Evolutionary conservation across 2,329 filamentous ascomycete genomes (phyloP).

Genomic region (Dothidotthia symphoricarpi): DNA sequence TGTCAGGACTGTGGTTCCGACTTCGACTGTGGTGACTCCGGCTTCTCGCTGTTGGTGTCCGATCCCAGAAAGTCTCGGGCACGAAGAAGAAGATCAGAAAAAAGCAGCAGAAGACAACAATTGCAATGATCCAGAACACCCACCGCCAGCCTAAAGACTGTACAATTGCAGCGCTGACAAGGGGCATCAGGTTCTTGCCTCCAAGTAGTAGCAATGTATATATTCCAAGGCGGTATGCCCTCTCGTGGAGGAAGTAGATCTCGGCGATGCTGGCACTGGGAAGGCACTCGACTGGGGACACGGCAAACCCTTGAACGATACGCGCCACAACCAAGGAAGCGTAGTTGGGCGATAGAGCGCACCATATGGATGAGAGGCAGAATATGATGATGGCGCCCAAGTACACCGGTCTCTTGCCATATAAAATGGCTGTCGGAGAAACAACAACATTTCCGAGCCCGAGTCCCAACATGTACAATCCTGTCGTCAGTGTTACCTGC

Average conservation of each 20-base stretch:
- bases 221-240: constrained; percentile 88
- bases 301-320: constrained; percentile 82
- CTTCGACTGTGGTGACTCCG: constrained; percentile 38
- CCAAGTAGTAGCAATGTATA: constrained; percentile 87
- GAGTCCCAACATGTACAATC: constrained; percentile 90
- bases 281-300: constrained; percentile 88
- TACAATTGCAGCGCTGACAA: constrained; percentile 84
- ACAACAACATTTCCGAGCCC: constrained; percentile 80
- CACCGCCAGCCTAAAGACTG: constrained; percentile 78
- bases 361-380: constrained; percentile 75
- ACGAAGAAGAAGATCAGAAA: constrained; percentile 82
- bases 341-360: constrained; percentile 78
- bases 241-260: constrained; percentile 93
- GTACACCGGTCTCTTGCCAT: constrained; percentile 87
- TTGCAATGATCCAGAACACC: constrained; percentile 86
- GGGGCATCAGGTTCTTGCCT: constrained; percentile 85
- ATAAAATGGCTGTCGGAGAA: constrained; percentile 88
- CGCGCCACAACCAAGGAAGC: constrained; percentile 75
- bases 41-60: constrained; percentile 60
- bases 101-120: constrained; percentile 70
- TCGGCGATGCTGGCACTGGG: constrained; percentile 93
- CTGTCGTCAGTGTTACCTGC: constrained; percentile 80
- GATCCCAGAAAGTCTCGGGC: constrained; percentile 94
- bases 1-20: constrained; percentile 28
- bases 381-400: constrained; percentile 76